Conservation (phyloP, 345 rosid species). For the Geranium brycei region DNA sequence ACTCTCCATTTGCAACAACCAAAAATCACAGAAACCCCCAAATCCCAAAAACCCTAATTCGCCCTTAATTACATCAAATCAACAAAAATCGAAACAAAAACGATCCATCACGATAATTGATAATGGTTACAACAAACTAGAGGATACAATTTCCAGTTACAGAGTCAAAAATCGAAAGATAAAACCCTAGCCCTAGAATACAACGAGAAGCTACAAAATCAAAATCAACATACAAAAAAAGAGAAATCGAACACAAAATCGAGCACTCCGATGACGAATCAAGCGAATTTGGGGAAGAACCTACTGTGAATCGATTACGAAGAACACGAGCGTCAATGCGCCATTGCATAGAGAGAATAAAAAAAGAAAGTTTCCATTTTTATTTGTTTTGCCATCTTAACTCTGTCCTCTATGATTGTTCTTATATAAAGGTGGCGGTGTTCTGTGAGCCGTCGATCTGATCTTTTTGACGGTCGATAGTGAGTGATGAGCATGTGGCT, state of each 20-base stretch:
- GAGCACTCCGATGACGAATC: not conserved
- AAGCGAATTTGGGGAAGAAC: not conserved
- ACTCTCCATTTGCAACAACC: conserved; percentile 26
- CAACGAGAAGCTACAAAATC: not conserved
- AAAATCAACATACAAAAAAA: no score
- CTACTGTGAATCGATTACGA: not conserved
- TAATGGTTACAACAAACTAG: not conserved
- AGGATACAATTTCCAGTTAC: not conserved
- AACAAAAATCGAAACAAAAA: not conserved
- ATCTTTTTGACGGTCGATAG: no score
- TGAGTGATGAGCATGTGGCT: no score
- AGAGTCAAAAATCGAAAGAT: not conserved
- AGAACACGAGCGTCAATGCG: not conserved
- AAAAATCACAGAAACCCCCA: not conserved
- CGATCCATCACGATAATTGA: not conserved
- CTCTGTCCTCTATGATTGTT: no score
- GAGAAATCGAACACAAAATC: not conserved
- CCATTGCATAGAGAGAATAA: not conserved
- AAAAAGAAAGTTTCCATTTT: no score
- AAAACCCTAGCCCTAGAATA: not conserved
- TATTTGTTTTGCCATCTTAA: no score
- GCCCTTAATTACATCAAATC: not conserved
- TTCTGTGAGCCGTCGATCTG: no score
- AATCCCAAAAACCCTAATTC: conserved; percentile 4
- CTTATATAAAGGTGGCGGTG: no score